Evolutionary conservation across 208 protist genomes (phyloP).

Genomic region (Acanthamoeba royreba): DNA sequence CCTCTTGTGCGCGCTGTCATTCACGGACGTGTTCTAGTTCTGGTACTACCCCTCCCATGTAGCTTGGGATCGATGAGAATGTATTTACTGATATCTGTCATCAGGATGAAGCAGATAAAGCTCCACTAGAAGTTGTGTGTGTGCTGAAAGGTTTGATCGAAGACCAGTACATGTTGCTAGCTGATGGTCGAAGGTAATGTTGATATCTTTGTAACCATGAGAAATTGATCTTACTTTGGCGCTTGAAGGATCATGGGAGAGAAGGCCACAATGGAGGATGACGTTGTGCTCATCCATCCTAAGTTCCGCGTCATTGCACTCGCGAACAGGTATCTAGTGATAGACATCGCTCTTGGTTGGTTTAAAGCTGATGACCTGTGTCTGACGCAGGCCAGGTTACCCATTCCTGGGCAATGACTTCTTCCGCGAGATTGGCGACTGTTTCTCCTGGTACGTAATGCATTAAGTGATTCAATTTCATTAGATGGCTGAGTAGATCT

Average conservation of each 20-base stretch:
- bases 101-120: constrained; percentile 94
- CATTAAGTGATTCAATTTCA: too few relatives aligned
- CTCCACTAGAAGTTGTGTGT: constrained; percentile 85
- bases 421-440: constrained; percentile 88
- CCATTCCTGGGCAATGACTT: constrained; percentile 95
- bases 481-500: neutral
- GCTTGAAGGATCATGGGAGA: neutral
- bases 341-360: too few relatives aligned
- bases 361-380: too few relatives aligned
- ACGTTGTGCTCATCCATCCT: constrained; percentile 61
- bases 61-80: too few relatives aligned
- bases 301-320: constrained; percentile 75
- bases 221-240: too few relatives aligned
- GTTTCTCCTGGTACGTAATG: constrained; percentile 84
- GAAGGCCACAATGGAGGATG: neutral
- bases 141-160: constrained; percentile 78
- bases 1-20: constrained; percentile 90
- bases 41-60: constrained; percentile 54
- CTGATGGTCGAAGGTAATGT: constrained; percentile 69
- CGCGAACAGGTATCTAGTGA: constrained; percentile 67
- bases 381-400: constrained; percentile 81
- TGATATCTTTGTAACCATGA: too few relatives aligned
- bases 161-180: constrained; percentile 74
- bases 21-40: constrained; percentile 89
- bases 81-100: neutral